Evolutionary conservation across 108 stramenopile species (phyloP), one percentile per base, ranked within the genome.

Genomic region (Discostella pseudostelligera): DNA sequence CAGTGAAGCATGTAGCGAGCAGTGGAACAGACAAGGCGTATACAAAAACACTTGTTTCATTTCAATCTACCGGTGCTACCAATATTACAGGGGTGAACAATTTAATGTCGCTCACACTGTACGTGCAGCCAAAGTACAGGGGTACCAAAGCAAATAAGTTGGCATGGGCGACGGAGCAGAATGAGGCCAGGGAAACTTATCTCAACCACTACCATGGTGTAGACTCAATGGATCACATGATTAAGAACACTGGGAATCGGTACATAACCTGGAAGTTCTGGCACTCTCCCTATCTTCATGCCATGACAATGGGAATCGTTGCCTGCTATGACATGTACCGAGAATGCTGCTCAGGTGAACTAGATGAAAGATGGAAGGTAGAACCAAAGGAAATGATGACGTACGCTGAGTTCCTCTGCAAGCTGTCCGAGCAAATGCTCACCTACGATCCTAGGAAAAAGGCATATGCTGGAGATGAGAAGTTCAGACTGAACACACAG

Each of bases 31-130:
- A 4, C 5, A 43, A 43, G 9, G 42, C 42, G 9, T 47, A 45
- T 17, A 25, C 36, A n/a, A 5, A 14, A 14, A 39, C 40, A 22
- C 43, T 45, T 47, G 64, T 65, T 12, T 51, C 48, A 24, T 65
- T 65, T 17, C 64, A 65, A 43, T 51, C 48, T 2, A 65, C 64
- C 1, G 44, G 45, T 22, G 7, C 20, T 4, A 48, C 24, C 12
- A 65, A 65, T 39, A 36, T 65, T 17, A n/a, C 64, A 3, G 47
- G 45, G 8, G 50, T 65, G 7, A 65, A 54, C 26, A 37, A 44
- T 36, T 19, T 65, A 17, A 16, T 17, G 13, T 44, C 22, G 4
- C 13, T n/a, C 19, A 8, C 2, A 17, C 35, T 3, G 6, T 65
- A 46, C 25, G 53, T 55, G n/a, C 11, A 11, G 20, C 11, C 20